These are phyloP conservation scores for Fusarium sp. DNA, from an alignment of 2,329 filamentous ascomycete genomes.

Conservation along the genomic window DNA sequence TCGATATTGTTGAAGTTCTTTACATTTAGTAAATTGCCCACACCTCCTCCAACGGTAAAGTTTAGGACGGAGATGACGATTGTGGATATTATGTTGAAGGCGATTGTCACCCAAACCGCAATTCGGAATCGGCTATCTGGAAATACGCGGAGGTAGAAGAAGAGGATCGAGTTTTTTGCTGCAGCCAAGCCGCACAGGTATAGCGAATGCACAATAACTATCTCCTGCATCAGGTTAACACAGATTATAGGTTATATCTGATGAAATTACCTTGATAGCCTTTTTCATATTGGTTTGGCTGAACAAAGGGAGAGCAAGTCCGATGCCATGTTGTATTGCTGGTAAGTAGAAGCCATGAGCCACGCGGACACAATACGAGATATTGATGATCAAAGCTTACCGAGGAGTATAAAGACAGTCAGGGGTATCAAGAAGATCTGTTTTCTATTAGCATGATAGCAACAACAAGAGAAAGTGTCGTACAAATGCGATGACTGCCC, in stretches of 20 bases:
- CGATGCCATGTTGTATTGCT: background rate
- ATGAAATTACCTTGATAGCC: background rate
- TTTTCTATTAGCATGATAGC: fast-evolving
- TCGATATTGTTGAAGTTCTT: fast-evolving
- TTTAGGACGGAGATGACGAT: fast-evolving
- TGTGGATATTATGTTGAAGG: background rate
- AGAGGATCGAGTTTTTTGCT: constrained; percentile 5
- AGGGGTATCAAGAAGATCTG: background rate
- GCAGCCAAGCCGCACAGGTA: background rate
- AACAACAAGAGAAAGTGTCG: fast-evolving
- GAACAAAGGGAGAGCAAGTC: background rate
- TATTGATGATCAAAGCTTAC: background rate
- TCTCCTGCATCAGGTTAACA: background rate
- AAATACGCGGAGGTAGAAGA: constrained; percentile 15
- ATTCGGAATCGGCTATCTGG: background rate
- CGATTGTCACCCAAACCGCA: background rate
- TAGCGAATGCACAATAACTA: background rate
- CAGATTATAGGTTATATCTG: fast-evolving
- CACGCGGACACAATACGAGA: background rate
- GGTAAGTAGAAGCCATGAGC: background rate
- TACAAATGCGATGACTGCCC: background rate
- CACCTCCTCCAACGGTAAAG: background rate
- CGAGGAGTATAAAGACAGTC: background rate
- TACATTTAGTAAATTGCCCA: background rate
- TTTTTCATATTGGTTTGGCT: background rate